These are phyloP conservation scores for Sphenostylis stenocarpa DNA, from an alignment of 306 rosid genomes.

Conservation along the genomic window DNA sequence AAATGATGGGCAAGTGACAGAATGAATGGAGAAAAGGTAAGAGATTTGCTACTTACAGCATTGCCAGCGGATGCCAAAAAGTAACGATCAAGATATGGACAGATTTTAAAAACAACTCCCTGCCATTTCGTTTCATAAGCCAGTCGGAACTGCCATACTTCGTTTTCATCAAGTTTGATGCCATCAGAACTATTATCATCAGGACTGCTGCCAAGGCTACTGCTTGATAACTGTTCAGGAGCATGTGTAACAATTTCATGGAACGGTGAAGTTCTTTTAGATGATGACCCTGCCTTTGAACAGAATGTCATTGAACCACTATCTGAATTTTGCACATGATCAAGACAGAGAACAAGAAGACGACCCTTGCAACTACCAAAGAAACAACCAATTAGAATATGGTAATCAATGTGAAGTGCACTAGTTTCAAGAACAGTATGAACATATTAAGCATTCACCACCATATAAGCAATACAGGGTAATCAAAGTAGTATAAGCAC, in stretches of 20 bases:
- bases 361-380: constrained; percentile 82
- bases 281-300: constrained; percentile 75
- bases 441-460: constrained; percentile 14
- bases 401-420: constrained; percentile 23
- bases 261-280: constrained; percentile 78
- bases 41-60: constrained; percentile 61
- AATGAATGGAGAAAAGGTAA: constrained; percentile 9
- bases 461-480: constrained; percentile 9
- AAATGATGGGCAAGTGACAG: neutral
- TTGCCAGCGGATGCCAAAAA: constrained; percentile 92
- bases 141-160: constrained; percentile 85
- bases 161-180: constrained; percentile 80
- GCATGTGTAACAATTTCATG: constrained; percentile 70
- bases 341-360: constrained; percentile 83
- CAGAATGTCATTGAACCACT: constrained; percentile 83
- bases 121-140: constrained; percentile 59
- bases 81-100: constrained; percentile 90
- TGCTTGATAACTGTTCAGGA: constrained; percentile 81
- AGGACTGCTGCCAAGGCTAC: constrained; percentile 84
- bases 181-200: constrained; percentile 91
- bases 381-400: constrained; percentile 45
- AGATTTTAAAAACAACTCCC: constrained; percentile 81
- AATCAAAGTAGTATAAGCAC: neutral
- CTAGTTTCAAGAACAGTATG: neutral
- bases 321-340: constrained; percentile 87